Evolutionary conservation across 2,329 filamentous ascomycete genomes (phyloP).

Genomic region (Chrysosporium queenslandicum): DNA sequence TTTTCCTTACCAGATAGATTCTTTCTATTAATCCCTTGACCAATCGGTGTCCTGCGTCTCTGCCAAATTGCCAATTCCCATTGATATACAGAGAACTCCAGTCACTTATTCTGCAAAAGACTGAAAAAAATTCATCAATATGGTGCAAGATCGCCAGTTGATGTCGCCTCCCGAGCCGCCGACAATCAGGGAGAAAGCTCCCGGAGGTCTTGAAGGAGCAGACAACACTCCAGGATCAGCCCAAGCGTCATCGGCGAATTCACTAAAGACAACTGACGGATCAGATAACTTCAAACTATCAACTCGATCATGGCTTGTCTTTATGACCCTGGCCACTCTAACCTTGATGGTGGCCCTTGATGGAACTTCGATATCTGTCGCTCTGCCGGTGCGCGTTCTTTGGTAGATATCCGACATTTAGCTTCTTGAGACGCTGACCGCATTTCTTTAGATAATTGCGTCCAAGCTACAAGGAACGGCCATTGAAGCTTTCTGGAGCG

Average conservation of each 20-base stretch:
- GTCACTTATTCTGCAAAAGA: no score
- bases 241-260: neutral
- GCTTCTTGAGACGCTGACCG: no score
- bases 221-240: neutral
- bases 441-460: conserved; percentile 38
- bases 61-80: no score
- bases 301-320: conserved; percentile 38
- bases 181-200: neutral
- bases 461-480: conserved; percentile 43
- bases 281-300: conserved; percentile 18
- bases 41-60: no score
- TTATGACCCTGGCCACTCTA: conserved; percentile 45
- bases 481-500: conserved; percentile 61
- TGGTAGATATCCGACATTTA: neutral
- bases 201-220: neutral
- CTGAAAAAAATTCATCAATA: no score
- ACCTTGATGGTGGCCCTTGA: conserved; percentile 55
- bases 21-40: neutral
- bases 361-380: conserved; percentile 55
- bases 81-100: no score
- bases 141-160: neutral
- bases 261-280: conserved; percentile 6
- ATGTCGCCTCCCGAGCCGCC: neutral
- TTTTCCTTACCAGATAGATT: neutral
- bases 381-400: conserved; percentile 38